Base-by-base conservation (phyloP, 371 early-diverging fungal genomes). In the Blakeslea trispora region DNA sequence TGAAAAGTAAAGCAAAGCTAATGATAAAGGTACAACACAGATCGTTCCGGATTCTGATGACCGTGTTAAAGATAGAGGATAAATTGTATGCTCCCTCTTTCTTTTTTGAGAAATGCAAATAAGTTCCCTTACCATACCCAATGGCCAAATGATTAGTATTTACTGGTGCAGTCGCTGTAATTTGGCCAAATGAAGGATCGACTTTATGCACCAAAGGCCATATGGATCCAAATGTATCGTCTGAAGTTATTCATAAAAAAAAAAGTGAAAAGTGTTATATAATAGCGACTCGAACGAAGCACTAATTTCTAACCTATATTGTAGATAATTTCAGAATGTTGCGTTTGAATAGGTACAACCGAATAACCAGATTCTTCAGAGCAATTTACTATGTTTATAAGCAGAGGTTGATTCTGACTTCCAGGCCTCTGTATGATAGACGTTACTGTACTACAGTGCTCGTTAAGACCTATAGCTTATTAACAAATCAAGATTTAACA, bases 131-230 rank as follows among this genome's bases (percentile, higher is more conserved):
- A 81, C 86, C 82, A 49, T 74, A 77, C 1, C 84, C 86, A 39
- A 84, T 59, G 1, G 86, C 86, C 31, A 83, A 65, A 48, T 77
- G 65, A 17, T 74, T 77, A 34, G 79, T 79, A 53, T 72, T 73
- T 4, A 84, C 71, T 44, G 79, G 79, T 11, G 69, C 59, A 0
- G 82, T 76, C n/a, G 66, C 68, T 0, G 82, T 83, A 40, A 84
- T 71, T 19, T 57, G 40, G 1, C 71, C 80, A 58, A 54, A 60
- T 13, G 47, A 55, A n/a, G 66, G 57, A 34, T 69, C 64, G 9
- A 58, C 28, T 19, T 66, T 54, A 5, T 68, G 41, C 10, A 63
- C 45, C 2, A 71, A 44, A 10, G 75, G 74, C 77, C 75, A 81
- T 18, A 72, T 56, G 32, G 64, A 68, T 5, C 51, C 39, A 49